Base-by-base conservation (phyloP, 2,329 filamentous ascomycete genomes). In the Nakataea oryzae region DNA sequence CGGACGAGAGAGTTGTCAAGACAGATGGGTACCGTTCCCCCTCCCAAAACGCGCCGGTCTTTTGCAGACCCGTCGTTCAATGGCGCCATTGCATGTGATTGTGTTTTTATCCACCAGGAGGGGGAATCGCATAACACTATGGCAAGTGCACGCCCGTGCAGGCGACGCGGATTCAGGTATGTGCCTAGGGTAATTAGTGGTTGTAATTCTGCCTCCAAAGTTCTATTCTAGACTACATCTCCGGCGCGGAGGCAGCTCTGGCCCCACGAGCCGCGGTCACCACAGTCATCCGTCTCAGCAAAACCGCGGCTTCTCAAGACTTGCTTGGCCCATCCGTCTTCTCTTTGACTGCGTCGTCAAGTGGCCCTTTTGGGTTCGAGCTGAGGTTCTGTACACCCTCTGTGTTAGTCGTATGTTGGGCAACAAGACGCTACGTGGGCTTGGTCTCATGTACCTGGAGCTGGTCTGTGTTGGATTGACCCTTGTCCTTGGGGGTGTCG, bases 351-450 rank as follows among this genome's bases (percentile, higher is more conserved):
- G 78, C 76, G 61, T 88, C 82, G 50, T 88, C 87, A 59, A 90
- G 76, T 1, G 81, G 74, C 3, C 84, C 84, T 68, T 80, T 81
- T 14, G 89, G 89, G 80, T 92, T 92, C 6, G 84, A 87, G 13
- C 75, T 67, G 50, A 89, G 77, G 62, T 76, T 76, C 79, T 84
- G 64, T 12, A 26, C 1, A 5, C 2, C 41, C 21, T 50, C 11
- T n/a, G 21, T 24, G 41, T 50, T 21, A 50, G 41, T 11, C 34
- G 34, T 47, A 8, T 17, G 41, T 47, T 24, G 21, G 6, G 41
- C 21, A n/a, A 9, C 3, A 50, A 50, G 41, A n/a, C 41, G 21
- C n/a, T 24, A 8, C n/a, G 21, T 50, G 21, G 41, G 17, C 41
- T 50, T 50, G 41, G 7, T 13, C 1, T 12, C 6, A 12, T 75